Evolutionary conservation across 1,139 yeast genomes (phyloP).

Genomic region (Blastobotrys niveus): DNA sequence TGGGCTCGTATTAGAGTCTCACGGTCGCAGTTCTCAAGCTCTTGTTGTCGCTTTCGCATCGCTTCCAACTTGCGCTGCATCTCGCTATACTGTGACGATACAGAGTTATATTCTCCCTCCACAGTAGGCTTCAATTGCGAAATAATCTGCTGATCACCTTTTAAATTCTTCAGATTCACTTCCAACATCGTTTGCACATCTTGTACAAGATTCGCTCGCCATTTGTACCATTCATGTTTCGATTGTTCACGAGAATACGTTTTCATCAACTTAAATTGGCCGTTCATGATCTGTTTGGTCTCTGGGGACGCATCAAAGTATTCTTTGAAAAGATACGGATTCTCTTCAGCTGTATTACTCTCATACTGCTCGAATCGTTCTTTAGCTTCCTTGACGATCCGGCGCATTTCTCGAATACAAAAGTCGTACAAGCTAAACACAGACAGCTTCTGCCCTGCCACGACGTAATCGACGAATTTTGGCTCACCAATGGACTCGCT

Average conservation of each 20-base stretch:
- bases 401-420: conserved; percentile 47
- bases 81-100: conserved; percentile 28
- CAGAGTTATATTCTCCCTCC: conserved; percentile 30
- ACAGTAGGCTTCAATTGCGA: conserved; percentile 26
- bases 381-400: conserved; percentile 43
- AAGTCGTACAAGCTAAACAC: conserved; percentile 32
- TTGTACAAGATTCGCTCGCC: conserved; percentile 45
- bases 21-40: conserved; percentile 18
- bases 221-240: conserved; percentile 50
- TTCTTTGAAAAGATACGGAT: conserved; percentile 47
- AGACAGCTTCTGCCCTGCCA: conserved; percentile 30
- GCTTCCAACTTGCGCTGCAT: conserved; percentile 31
- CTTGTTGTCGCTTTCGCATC: conserved; percentile 24
- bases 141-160: conserved; percentile 22
- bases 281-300: conserved; percentile 40
- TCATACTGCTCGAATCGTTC: conserved; percentile 43
- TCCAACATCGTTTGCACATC: conserved; percentile 41
- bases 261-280: conserved; percentile 45
- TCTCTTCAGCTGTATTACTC: conserved; percentile 41
- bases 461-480: conserved; percentile 24
- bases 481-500: conserved; percentile 21
- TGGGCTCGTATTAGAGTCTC: conserved; percentile 15
- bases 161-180: conserved; percentile 25
- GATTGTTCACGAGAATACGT: conserved; percentile 49
- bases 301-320: conserved; percentile 40